phyloP scores from a whole-genome alignment of 1,139 yeast species.

The Chernovozyma aurita region DNA sequence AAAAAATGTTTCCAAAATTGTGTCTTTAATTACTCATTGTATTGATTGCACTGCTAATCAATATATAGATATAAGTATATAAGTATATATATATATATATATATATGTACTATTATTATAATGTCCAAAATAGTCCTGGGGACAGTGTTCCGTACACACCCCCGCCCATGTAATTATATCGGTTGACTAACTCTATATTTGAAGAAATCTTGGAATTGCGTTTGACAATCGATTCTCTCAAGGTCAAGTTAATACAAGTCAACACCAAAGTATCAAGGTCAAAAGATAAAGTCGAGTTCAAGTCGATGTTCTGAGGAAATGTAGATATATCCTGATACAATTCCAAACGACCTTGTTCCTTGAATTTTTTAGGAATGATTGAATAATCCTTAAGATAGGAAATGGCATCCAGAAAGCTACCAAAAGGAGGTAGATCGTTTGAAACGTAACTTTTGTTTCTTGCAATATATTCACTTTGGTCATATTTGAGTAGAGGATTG shows the following conservation, averaged over 20 bases:
- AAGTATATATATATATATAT: no score
- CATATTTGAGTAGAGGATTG: slow-evolving; percentile 16
- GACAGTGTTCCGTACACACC: background rate
- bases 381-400: slow-evolving; percentile 14
- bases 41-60: no score
- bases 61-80: no score
- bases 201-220: slow-evolving; percentile 5
- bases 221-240: slow-evolving; percentile 28
- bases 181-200: slow-evolving; percentile 6
- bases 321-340: slow-evolving; percentile 27
- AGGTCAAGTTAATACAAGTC: slow-evolving; percentile 24
- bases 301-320: slow-evolving; percentile 7
- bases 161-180: slow-evolving; percentile 4
- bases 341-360: slow-evolving; percentile 33
- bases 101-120: background rate
- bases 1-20: no score
- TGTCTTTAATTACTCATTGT: no score
- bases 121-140: background rate
- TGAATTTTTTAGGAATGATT: slow-evolving; percentile 30
- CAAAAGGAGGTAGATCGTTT: slow-evolving; percentile 39
- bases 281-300: slow-evolving; percentile 29
- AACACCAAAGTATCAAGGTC: slow-evolving; percentile 32
- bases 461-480: slow-evolving; percentile 8
- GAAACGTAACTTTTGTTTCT: slow-evolving; percentile 21
- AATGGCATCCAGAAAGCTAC: slow-evolving; percentile 28